These are phyloP conservation scores for Salisapilia sapeloensis DNA, from an alignment of 352 stramenopile genomes.

Conservation along the genomic window DNA sequence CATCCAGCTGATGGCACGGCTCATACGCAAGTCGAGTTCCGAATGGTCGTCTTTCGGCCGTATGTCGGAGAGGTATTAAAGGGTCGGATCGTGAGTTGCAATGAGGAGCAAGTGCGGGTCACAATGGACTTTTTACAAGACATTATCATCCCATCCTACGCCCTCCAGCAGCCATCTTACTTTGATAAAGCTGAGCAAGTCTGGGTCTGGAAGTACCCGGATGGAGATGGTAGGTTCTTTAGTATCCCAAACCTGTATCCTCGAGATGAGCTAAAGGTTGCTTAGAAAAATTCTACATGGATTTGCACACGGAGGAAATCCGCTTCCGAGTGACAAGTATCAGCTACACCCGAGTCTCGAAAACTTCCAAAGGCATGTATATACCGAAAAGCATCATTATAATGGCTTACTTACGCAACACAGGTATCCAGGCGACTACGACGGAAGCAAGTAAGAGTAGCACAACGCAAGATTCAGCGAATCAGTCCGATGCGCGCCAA, in stretches of 20 bases:
- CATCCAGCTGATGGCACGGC: constrained; percentile 74
- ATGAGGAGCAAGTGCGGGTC: constrained; percentile 79
- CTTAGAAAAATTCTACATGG: constrained; percentile 81
- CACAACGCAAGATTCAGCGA: constrained; percentile 47
- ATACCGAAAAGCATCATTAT: neutral
- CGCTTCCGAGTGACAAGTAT: constrained; percentile 78
- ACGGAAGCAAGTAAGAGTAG: constrained; percentile 66
- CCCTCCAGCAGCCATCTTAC: constrained; percentile 75
- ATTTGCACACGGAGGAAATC: constrained; percentile 77
- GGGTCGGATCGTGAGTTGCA: constrained; percentile 78
- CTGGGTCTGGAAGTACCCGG: constrained; percentile 80
- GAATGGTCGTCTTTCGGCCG: constrained; percentile 78
- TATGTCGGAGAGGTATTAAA: constrained; percentile 82
- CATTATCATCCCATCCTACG: constrained; percentile 80
- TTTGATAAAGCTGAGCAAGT: constrained; percentile 66
- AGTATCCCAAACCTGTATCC: neutral
- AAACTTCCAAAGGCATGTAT: constrained; percentile 52
- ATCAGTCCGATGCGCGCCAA: constrained; percentile 49
- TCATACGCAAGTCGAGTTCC: constrained; percentile 81
- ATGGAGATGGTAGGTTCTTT: constrained; percentile 28
- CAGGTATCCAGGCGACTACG: constrained; percentile 70
- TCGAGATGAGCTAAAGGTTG: too few species aligned
- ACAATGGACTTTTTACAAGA: constrained; percentile 84
- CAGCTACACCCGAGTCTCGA: constrained; percentile 79
- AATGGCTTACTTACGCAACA: neutral